phyloP scores from a whole-genome alignment of 306 rosid species.

The Ormosia semicastrata region DNA sequence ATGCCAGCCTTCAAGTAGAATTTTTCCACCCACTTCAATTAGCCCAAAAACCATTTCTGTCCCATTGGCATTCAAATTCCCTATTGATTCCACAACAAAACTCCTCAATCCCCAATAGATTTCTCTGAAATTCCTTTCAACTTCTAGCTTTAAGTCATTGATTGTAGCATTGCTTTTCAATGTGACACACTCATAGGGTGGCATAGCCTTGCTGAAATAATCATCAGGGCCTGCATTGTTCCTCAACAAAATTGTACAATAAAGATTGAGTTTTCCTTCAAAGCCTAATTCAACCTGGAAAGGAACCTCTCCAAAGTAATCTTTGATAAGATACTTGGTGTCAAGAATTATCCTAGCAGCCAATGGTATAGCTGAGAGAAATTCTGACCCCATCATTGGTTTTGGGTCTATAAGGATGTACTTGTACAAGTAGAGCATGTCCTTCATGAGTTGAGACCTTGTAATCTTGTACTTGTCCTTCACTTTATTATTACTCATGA shows the following conservation, averaged over 20 bases:
- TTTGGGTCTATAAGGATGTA: constrained; percentile 59
- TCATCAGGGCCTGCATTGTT: constrained; percentile 4
- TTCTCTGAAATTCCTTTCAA: constrained; percentile 68
- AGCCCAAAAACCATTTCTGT: constrained; percentile 49
- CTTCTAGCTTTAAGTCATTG: constrained; percentile 64
- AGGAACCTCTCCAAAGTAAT: constrained; percentile 45
- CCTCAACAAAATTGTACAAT: constrained; percentile 49
- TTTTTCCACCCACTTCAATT: constrained; percentile 60
- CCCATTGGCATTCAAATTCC: constrained; percentile 46
- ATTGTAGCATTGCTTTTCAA: constrained; percentile 54
- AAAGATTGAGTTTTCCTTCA: constrained; percentile 49
- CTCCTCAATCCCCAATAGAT: constrained; percentile 68
- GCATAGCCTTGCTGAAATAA: constrained; percentile 21
- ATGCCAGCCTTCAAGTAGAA: constrained; percentile 51
- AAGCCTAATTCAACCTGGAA: constrained; percentile 33
- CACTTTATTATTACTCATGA: constrained; percentile 25
- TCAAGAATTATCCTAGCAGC: constrained; percentile 72
- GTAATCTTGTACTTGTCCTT: constrained; percentile 59
- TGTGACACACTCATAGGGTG: constrained; percentile 63
- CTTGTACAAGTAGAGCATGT: constrained; percentile 60
- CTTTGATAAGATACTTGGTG: constrained; percentile 67
- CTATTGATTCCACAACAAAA: constrained; percentile 56
- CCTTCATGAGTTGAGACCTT: constrained; percentile 63
- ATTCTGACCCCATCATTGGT: constrained; percentile 28
- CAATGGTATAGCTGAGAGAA: constrained; percentile 56